Conservation (phyloP, 495 filamentous ascomycete genomes). For the Bathelium albidoporum region DNA sequence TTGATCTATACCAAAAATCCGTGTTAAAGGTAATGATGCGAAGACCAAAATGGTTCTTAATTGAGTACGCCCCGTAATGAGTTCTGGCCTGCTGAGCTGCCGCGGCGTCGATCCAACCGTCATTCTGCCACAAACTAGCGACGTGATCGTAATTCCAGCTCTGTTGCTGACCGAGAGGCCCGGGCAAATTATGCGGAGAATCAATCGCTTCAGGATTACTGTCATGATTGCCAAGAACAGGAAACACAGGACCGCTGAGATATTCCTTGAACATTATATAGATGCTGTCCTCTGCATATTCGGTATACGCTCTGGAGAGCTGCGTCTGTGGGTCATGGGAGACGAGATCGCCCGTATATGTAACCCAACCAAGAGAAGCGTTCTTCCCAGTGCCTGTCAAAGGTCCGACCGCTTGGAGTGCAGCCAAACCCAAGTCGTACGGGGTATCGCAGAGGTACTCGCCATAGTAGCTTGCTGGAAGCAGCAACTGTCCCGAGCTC, state of each 20-base stretch:
- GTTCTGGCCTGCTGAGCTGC: conserved; percentile 17
- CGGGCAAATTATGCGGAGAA: conserved; percentile 41
- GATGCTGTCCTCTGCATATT: conserved; percentile 41
- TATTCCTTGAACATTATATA: conserved; percentile 43
- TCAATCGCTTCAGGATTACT: conserved; percentile 42
- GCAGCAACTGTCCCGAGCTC: conserved; percentile 25
- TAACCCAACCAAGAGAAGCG: conserved; percentile 37
- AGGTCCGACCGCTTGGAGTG: conserved; percentile 46
- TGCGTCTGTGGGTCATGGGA: conserved; percentile 42
- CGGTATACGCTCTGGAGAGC: conserved; percentile 38
- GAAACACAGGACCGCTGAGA: conserved; percentile 48
- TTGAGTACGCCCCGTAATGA: conserved; percentile 26
- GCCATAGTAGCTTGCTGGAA: conserved; percentile 46
- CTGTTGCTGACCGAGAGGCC: conserved; percentile 40
- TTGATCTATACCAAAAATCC: conserved; percentile 24
- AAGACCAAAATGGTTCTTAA: conserved; percentile 24
- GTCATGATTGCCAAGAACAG: conserved; percentile 48
- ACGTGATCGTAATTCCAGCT: conserved; percentile 30
- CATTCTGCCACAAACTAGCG: conserved; percentile 21
- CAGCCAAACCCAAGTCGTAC: conserved; percentile 47
- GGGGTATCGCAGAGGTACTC: conserved; percentile 48
- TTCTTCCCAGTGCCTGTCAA: conserved; percentile 42
- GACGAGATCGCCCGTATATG: conserved; percentile 49
- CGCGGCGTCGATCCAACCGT: conserved; percentile 22
- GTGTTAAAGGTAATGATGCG: conserved; percentile 29